A percentile compares a stretch with the other conserved stretches of the same genome.
Conservation (phyloP, 2,329 filamentous ascomycete genomes). For the Colletotrichum graminicola region DNA sequence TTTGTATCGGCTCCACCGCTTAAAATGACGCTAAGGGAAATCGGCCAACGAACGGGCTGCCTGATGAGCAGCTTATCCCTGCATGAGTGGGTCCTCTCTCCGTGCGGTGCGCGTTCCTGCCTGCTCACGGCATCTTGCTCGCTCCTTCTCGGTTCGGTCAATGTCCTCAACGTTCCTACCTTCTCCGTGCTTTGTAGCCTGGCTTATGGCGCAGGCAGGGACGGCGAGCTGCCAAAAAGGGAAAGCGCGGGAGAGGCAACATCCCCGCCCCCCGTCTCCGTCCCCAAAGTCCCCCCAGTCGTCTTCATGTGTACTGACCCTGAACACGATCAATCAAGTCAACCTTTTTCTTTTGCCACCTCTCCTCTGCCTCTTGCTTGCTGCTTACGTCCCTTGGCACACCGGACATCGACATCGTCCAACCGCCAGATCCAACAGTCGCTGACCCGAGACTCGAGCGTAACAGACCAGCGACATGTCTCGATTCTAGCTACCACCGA, state of each 20-base stretch:
- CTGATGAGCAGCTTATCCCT: neutral
- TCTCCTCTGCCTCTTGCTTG: neutral
- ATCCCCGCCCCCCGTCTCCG: no score
- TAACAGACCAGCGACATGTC: neutral
- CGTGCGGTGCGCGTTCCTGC: constrained; percentile 9
- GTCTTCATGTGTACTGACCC: neutral
- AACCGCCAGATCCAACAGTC: neutral
- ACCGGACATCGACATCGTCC: neutral
- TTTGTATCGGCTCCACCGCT: constrained; percentile 22
- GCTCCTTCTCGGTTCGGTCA: neutral
- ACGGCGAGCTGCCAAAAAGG: neutral
- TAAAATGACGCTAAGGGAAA: neutral
- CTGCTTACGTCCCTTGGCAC: neutral
- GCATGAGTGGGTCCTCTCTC: neutral
- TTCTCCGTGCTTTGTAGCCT: neutral
- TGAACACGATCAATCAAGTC: constrained; percentile 16
- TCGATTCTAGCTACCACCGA: constrained; percentile 4
- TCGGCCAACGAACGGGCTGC: constrained; percentile 17
- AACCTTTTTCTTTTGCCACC: constrained; percentile 22
- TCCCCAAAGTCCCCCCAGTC: neutral
- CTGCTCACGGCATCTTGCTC: neutral
- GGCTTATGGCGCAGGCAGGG: neutral
- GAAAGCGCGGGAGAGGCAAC: neutral
- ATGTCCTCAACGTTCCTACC: neutral
- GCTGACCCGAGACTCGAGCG: neutral